Conservation (phyloP, 2,329 filamentous ascomycete genomes). For the Chaetomiaceae sp. region DNA sequence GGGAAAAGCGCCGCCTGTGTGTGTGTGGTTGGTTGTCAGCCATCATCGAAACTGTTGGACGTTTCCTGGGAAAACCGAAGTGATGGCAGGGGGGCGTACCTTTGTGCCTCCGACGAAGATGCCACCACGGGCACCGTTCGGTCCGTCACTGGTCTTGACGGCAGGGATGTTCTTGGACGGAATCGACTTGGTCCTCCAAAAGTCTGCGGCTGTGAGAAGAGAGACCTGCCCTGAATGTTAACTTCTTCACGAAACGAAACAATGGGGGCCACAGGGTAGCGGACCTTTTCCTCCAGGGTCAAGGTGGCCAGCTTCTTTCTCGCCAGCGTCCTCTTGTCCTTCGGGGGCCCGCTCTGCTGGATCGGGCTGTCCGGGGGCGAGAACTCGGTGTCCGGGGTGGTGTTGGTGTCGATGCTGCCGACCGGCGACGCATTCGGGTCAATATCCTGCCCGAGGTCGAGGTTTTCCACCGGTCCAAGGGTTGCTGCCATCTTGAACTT, state of each 20-base stretch:
- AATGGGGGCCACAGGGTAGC: background rate
- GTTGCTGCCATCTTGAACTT: conserved; percentile 22
- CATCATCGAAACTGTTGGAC: too few species aligned
- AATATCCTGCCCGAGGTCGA: conserved; percentile 31
- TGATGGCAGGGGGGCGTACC: too few species aligned
- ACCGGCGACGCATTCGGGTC: conserved; percentile 35
- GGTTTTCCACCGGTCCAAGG: conserved; percentile 26
- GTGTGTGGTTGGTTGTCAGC: too few species aligned
- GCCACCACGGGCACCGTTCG: conserved; percentile 64
- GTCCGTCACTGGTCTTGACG: conserved; percentile 64
- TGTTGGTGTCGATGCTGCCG: conserved; percentile 35
- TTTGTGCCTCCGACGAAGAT: conserved; percentile 64
- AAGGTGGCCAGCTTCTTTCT: conserved; percentile 48
- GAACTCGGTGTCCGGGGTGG: conserved; percentile 47
- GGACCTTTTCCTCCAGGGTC: conserved; percentile 54
- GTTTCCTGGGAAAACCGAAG: too few species aligned
- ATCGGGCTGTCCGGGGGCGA: conserved; percentile 43
- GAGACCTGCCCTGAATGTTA: conserved; percentile 44
- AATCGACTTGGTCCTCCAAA: conserved; percentile 65
- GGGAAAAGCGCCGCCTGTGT: conserved; percentile 68
- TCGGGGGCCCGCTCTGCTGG: conserved; percentile 31
- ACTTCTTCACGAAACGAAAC: background rate
- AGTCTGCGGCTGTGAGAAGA: conserved; percentile 57
- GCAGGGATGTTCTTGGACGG: conserved; percentile 58
- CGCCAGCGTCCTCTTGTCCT: conserved; percentile 38